Base-by-base conservation (phyloP, 345 rosid species). In the Lepidium aucheri region DNA sequence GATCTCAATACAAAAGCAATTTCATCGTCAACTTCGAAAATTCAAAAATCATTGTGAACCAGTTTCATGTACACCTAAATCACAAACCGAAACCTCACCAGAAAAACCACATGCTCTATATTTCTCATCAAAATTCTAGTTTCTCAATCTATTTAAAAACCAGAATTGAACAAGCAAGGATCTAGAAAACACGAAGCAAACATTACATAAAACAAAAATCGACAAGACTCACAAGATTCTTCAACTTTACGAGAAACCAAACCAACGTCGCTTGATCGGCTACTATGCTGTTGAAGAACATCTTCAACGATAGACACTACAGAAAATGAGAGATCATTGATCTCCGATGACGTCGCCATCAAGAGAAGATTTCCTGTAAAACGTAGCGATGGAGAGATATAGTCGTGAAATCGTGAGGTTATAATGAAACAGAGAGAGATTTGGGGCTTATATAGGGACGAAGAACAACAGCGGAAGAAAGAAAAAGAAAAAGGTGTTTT, bases 241-340 rank as follows among this genome's bases (percentile, higher is more conserved):
- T 88, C 96, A 0, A 74, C 75, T 68, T 65, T 85, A 41, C 79
- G 70, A 2, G 97, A 75, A n/a, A 76, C 78, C 67, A 82, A 69
- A 20, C 60, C 77, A 41, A 79, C 64, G 30, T 81, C 85, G 40
- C 63, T 63, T 47, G 74, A 60, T 64, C 80, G 76, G 35, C 44
- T 62, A 34, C 76, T 79, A 45, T 88, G 83, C 50, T 89, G 85
- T 53, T 80, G 82, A 73, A 94, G 86, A 63, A 94, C 82, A 60
- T 84, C 97, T 73, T 88, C 92, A 26, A 94, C 85, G 52, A 86
- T 66, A 28, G 97, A 86, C 47, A 78, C 85, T 41, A 84, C 79
- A 40, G 86, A 82, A 71, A 83, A 76, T 38, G 83, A 65, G 22
- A 75, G 63, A 52, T 6, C 77, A 39, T 60, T 44, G 9, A 22